Evolutionary conservation across 306 rosid species (phyloP).

Genomic region (Crotalaria pallida): DNA sequence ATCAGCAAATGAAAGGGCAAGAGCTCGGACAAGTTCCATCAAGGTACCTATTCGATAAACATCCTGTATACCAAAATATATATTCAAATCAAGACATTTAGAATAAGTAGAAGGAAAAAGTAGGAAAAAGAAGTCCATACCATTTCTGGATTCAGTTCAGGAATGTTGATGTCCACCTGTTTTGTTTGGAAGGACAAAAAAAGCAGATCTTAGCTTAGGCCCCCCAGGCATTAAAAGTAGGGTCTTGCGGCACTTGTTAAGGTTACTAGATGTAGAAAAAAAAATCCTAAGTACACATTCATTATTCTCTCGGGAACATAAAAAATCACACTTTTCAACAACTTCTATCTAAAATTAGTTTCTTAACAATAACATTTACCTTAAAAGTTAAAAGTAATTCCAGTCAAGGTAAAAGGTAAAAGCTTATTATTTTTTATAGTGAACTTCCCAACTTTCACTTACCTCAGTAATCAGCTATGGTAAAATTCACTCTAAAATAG

Average conservation of each 20-base stretch:
- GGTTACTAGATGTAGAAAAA: too few species aligned
- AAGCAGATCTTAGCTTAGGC: slow-evolving; percentile 19
- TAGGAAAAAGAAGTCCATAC: slow-evolving; percentile 34
- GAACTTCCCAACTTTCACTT: slow-evolving; percentile 9
- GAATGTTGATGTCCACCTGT: slow-evolving; percentile 94
- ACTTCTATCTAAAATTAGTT: too few species aligned
- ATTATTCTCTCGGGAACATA: too few species aligned
- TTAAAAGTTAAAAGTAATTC: slow-evolving; percentile 10
- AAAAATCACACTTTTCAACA: too few species aligned
- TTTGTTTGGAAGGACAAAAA: slow-evolving; percentile 29
- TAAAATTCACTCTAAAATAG: neutral
- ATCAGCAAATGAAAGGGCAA: slow-evolving; percentile 93
- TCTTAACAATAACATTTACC: too few species aligned
- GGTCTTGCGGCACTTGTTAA: too few species aligned
- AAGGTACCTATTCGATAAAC: slow-evolving; percentile 97
- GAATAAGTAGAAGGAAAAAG: neutral
- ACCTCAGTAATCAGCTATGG: slow-evolving; percentile 1
- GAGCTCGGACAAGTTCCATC: slow-evolving; percentile 75
- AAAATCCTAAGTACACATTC: too few species aligned
- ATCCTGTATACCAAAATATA: slow-evolving; percentile 57
- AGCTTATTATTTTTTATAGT: neutral
- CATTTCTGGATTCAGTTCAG: slow-evolving; percentile 95
- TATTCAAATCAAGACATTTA: slow-evolving; percentile 29
- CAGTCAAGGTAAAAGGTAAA: neutral
- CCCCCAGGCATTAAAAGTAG: slow-evolving; percentile 2